phyloP scores from a whole-genome alignment of 2,329 filamentous ascomycete species.

The Coniochaeta prunicola region DNA sequence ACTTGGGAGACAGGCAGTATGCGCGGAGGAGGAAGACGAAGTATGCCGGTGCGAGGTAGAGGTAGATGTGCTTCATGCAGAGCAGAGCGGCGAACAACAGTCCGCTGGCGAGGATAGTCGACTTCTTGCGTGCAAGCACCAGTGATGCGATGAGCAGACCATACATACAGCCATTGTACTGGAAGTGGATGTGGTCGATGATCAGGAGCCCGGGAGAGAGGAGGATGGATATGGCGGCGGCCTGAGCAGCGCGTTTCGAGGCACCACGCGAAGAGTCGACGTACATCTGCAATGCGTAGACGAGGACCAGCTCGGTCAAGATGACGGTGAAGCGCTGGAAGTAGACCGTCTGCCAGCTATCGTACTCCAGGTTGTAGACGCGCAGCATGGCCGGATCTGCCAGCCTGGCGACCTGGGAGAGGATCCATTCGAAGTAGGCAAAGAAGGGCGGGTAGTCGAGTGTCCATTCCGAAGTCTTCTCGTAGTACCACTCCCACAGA shows the following conservation, averaged over 20 bases:
- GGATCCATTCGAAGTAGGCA: slow-evolving; percentile 88
- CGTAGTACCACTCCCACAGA: slow-evolving; percentile 86
- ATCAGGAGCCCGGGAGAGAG: slow-evolving; percentile 90
- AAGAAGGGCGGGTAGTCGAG: slow-evolving; percentile 99
- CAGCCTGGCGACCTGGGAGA: slow-evolving; percentile 73
- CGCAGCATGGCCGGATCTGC: slow-evolving; percentile 76
- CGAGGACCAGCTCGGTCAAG: slow-evolving; percentile 71
- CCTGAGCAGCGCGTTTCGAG: slow-evolving; percentile 70
- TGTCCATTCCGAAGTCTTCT: slow-evolving; percentile 98
- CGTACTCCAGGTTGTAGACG: slow-evolving; percentile 74
- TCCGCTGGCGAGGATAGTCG: slow-evolving; percentile 70
- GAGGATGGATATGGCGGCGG: slow-evolving; percentile 79
- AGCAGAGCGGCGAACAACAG: slow-evolving; percentile 77
- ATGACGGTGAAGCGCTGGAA: slow-evolving; percentile 92
- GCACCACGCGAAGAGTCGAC: slow-evolving; percentile 60
- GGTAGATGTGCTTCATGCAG: slow-evolving; percentile 97
- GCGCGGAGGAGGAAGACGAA: slow-evolving; percentile 86
- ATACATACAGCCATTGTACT: slow-evolving; percentile 98
- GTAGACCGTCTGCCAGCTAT: slow-evolving; percentile 88
- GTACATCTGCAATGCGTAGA: slow-evolving; percentile 76
- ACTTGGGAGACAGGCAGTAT: slow-evolving; percentile 78
- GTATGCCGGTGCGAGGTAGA: slow-evolving; percentile 92
- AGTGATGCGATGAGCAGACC: slow-evolving; percentile 83
- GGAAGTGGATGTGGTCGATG: slow-evolving; percentile 98
- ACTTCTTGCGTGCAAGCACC: slow-evolving; percentile 68